Evolutionary conservation across 1,284 basidiomycete species (phyloP).

Genomic region (Boletus holoroseus): DNA sequence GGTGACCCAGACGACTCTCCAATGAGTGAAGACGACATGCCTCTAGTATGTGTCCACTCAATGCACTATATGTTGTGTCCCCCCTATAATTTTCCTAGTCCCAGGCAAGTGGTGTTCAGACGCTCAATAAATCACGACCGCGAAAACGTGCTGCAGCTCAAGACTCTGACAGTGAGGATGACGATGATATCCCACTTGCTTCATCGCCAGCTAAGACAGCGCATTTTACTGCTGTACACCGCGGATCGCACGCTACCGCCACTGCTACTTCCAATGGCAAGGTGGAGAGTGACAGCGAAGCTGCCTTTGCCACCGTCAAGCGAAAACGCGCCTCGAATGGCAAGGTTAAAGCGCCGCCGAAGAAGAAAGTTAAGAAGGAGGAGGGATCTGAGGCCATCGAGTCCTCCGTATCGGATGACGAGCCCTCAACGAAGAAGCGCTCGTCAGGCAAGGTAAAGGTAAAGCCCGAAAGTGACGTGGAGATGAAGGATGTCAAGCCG

Average conservation of each 20-base stretch:
- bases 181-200: slow-evolving; percentile 68
- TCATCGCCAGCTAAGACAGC: slow-evolving; percentile 58
- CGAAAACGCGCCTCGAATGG: slow-evolving; percentile 39
- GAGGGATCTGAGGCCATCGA: slow-evolving; percentile 35
- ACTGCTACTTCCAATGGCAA: slow-evolving; percentile 36
- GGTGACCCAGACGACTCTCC: slow-evolving; percentile 41
- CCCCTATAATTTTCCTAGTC: slow-evolving; percentile 35
- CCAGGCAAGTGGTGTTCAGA: slow-evolving; percentile 38
- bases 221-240: slow-evolving; percentile 40
- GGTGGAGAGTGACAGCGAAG: slow-evolving; percentile 36
- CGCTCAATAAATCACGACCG: slow-evolving; percentile 45
- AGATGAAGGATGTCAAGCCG: slow-evolving; percentile 42
- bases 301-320: slow-evolving; percentile 33
- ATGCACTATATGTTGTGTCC: background rate
- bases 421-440: slow-evolving; percentile 41
- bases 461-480: slow-evolving; percentile 51
- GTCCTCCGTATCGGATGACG: slow-evolving; percentile 40
- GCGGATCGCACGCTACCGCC: slow-evolving; percentile 39
- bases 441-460: slow-evolving; percentile 47
- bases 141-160: slow-evolving; percentile 58
- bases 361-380: slow-evolving; percentile 67
- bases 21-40: slow-evolving; percentile 64
- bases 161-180: slow-evolving; percentile 61
- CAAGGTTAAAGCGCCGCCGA: slow-evolving; percentile 46
- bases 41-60: slow-evolving; percentile 49